A percentile compares a stretch with the other conserved stretches of the same genome.
Evolutionary conservation across 352 stramenopile species (phyloP).

Genomic region (Blastocystis sp.): DNA sequence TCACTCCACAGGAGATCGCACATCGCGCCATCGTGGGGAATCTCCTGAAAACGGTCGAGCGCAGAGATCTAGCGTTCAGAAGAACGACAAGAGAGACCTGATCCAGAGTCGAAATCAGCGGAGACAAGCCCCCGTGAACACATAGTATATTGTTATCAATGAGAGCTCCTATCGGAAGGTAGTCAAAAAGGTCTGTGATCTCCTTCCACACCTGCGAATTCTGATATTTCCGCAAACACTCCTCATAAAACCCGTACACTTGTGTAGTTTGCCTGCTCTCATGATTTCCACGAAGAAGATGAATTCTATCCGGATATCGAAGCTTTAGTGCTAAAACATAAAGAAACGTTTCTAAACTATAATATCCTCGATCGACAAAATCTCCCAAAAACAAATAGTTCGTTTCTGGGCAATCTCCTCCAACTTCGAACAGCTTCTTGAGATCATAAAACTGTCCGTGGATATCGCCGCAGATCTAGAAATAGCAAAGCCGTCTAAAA

Average conservation of each 20-base stretch:
- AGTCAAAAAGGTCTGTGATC: conserved; percentile 81
- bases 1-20: conserved; percentile 92
- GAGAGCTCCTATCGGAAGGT: conserved; percentile 91
- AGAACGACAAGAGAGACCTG: conserved; percentile 67
- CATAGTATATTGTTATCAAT: conserved; percentile 99
- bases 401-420: conserved; percentile 91
- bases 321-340: conserved; percentile 95
- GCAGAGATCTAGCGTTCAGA: conserved; percentile 61
- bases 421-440: conserved; percentile 88
- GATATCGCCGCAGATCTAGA: conserved; percentile 95
- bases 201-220: conserved; percentile 77
- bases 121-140: conserved; percentile 91
- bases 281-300: conserved; percentile 96
- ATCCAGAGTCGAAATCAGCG: conserved; percentile 74
- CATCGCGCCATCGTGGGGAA: conserved; percentile 94
- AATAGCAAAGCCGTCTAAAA: not conserved
- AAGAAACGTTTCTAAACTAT: conserved; percentile 97
- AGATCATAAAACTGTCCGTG: conserved; percentile 99
- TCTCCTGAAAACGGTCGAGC: conserved; percentile 94
- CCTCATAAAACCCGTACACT: conserved; percentile 66
- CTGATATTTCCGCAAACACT: conserved; percentile 64
- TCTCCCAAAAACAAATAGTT: conserved; percentile 99
- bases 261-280: conserved; percentile 96
- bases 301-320: conserved; percentile 95
- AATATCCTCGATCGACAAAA: conserved; percentile 98